phyloP scores from a whole-genome alignment of 371 early-diverging fungal species.

The Mortierella sp. region DNA sequence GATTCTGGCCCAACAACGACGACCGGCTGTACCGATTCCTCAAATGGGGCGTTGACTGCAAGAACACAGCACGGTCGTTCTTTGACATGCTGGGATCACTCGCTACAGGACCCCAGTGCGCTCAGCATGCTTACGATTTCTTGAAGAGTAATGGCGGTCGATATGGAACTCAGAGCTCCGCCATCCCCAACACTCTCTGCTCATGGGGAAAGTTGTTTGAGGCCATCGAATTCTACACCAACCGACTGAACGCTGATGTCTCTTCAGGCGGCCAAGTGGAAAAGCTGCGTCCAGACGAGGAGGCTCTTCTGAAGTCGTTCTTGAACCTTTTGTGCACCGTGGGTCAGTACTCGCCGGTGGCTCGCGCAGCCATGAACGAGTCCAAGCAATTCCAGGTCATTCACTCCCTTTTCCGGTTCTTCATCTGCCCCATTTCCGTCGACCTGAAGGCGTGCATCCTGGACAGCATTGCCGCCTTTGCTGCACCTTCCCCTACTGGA shows the following conservation, averaged over 20 bases:
- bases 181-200: slow-evolving; percentile 63
- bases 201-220: slow-evolving; percentile 74
- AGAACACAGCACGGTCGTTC: slow-evolving; percentile 72
- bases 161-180: slow-evolving; percentile 54
- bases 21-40: slow-evolving; percentile 77
- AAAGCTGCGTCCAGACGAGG: slow-evolving; percentile 73
- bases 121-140: slow-evolving; percentile 74
- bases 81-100: slow-evolving; percentile 84
- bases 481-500: slow-evolving; percentile 61
- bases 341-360: slow-evolving; percentile 71
- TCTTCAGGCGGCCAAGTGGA: slow-evolving; percentile 41
- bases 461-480: slow-evolving; percentile 81
- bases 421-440: slow-evolving; percentile 77
- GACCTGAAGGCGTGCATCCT: slow-evolving; percentile 85
- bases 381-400: slow-evolving; percentile 72
- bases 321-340: slow-evolving; percentile 76
- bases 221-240: slow-evolving; percentile 68
- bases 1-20: slow-evolving; percentile 81
- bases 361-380: slow-evolving; percentile 73
- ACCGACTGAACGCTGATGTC: slow-evolving; percentile 33
- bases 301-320: slow-evolving; percentile 73
- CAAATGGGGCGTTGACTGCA: slow-evolving; percentile 78
- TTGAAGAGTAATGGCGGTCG: slow-evolving; percentile 62
- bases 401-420: slow-evolving; percentile 76
- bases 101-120: slow-evolving; percentile 74